phyloP scores from a whole-genome alignment of 768 basidiomycete species.

The Boletus vermiculosoides region DNA sequence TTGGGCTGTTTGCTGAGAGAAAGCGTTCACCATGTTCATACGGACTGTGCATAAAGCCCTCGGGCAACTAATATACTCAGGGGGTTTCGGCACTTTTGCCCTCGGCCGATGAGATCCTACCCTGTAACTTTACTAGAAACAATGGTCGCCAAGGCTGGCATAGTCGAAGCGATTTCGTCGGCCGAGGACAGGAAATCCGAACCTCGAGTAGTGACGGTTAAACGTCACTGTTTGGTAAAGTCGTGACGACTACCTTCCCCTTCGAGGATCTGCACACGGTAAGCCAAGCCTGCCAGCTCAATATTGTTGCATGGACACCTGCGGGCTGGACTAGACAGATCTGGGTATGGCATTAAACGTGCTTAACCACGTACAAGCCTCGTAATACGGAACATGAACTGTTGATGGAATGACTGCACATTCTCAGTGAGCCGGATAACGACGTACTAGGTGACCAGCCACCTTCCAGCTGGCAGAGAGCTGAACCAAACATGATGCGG shows the following conservation, averaged over 20 bases:
- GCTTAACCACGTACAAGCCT: not conserved
- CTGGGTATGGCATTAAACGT: not conserved
- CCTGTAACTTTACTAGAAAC: not conserved
- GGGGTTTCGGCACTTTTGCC: slow-evolving; percentile 12
- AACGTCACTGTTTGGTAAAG: not conserved
- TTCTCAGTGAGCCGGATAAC: not conserved
- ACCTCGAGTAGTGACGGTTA: not conserved
- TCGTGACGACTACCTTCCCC: not conserved
- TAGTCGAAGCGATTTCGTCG: slow-evolving; percentile 4
- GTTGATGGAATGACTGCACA: not conserved
- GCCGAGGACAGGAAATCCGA: slow-evolving; percentile 20
- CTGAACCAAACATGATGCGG: not conserved
- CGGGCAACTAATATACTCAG: not conserved
- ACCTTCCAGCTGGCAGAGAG: not conserved
- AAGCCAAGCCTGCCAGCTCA: too few species aligned
- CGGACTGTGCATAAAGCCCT: not conserved
- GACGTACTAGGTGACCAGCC: not conserved
- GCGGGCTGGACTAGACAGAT: not conserved
- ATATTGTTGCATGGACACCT: not conserved
- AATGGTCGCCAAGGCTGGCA: not conserved
- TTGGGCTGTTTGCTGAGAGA: not conserved
- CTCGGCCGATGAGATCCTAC: slow-evolving; percentile 21
- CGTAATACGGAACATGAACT: not conserved
- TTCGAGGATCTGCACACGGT: not conserved
- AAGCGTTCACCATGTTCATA: slow-evolving; percentile 9